These are phyloP conservation scores for Withania somnifera DNA, from an alignment of 305 asterid genomes.

Conservation along the genomic window DNA sequence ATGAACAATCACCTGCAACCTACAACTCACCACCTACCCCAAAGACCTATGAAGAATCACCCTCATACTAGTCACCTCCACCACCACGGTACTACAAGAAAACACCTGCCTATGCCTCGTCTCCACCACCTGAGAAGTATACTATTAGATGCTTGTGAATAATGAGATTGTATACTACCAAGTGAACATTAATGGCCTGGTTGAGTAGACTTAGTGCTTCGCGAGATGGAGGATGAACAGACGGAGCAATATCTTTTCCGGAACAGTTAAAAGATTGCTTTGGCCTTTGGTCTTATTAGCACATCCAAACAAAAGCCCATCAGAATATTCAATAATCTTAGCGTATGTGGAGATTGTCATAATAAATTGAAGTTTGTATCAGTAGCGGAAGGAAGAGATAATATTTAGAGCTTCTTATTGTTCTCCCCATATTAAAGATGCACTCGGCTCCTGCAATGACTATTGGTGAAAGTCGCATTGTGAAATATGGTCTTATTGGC, in stretches of 20 bases:
- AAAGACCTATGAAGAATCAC: neutral
- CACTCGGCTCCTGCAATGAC: constrained; percentile 64
- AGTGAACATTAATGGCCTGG: neutral
- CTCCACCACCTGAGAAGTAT: neutral
- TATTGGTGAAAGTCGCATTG: constrained; percentile 64
- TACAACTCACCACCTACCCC: neutral
- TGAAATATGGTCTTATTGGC: constrained; percentile 65
- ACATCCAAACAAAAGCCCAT: constrained; percentile 31
- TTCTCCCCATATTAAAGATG: constrained; percentile 66
- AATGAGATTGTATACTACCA: neutral
- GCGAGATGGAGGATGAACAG: constrained; percentile 68
- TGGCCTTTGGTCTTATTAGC: constrained; percentile 70
- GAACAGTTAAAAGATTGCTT: constrained; percentile 74
- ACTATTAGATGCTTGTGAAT: neutral
- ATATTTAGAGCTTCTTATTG: constrained; percentile 74
- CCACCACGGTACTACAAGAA: neutral
- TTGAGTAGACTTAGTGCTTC: constrained; percentile 29
- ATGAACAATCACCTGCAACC: neutral
- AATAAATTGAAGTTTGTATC: constrained; percentile 62
- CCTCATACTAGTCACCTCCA: neutral
- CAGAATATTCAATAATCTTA: constrained; percentile 16
- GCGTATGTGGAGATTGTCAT: constrained; percentile 89
- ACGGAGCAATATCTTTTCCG: constrained; percentile 68
- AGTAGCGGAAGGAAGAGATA: constrained; percentile 53
- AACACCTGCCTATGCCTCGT: neutral